Base-by-base conservation (phyloP, 768 basidiomycete genomes). In the Lactarius quietus region DNA sequence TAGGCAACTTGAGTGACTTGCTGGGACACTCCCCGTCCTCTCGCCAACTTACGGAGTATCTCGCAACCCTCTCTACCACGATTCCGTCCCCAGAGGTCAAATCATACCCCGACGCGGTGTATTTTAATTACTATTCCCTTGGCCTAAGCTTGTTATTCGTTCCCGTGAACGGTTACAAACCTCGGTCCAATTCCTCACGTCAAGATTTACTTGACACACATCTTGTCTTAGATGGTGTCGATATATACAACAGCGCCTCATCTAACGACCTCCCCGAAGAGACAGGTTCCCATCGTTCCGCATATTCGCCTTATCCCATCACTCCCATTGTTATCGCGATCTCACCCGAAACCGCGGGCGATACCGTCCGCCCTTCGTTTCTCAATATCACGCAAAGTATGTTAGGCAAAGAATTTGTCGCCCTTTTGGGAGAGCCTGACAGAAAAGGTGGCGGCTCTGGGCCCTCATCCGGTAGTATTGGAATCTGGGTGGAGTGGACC, bases 401-500 rank as follows among this genome's bases (percentile, higher is more conserved):
- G 28, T 85, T 84, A 14, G 95, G 93, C 3, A 87, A 88, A 71
- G 86, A 93, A 0, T 86, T 98, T 65, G 90, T 97, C 10, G 70
- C 75, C 31, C 74, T 75, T 53, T 73, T 97, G 53, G 94, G 94
- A 12, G 95, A 98, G 75, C 95, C 95, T 8, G 85, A 85, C 72
- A 82, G 92, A 66, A 98, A 97, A 74, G 95, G 95, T 8, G 94
- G 95, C 26, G 95, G 95, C 1, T 79, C 86, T 10, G 92, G 92
- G 1, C 92, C 92, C 15, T 89, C 88, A 26, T 85, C 86, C 2
- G 90, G 91, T 43, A 92, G 89, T 36, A 90, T 96, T 69, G 88
- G 88, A 33, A 93, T 96, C 69, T 97, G 93, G 92, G 90, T 93
- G 69, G 93, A 97, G 75, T 97, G 94, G 95, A 81, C 85, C 31